phyloP scores from a whole-genome alignment of 2,329 filamentous ascomycete species.

The Albophoma yamanashiensis region DNA sequence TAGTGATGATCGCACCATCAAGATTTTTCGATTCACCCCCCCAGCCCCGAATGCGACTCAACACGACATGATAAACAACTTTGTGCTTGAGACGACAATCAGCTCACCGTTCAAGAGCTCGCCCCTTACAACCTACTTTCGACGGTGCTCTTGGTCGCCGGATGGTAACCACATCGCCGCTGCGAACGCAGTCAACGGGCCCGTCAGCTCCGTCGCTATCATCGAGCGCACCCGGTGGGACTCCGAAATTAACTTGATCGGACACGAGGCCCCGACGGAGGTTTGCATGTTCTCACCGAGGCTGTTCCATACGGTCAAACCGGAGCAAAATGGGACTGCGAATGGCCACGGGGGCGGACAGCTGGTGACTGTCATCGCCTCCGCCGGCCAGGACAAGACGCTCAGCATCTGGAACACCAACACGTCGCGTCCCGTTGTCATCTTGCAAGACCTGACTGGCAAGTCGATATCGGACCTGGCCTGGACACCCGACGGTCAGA shows the following conservation, averaged over 20 bases:
- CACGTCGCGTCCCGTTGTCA: slow-evolving; percentile 80
- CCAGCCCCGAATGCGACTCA: slow-evolving; percentile 84
- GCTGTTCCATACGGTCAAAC: slow-evolving; percentile 68
- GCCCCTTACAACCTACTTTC: slow-evolving; percentile 92
- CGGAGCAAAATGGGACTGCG: slow-evolving; percentile 38
- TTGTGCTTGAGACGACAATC: slow-evolving; percentile 88
- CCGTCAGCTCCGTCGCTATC: slow-evolving; percentile 93
- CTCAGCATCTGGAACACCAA: slow-evolving; percentile 97
- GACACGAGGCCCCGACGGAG: slow-evolving; percentile 92
- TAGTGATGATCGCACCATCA: slow-evolving; percentile 92
- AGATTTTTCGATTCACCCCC: slow-evolving; percentile 90
- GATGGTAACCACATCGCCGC: slow-evolving; percentile 96
- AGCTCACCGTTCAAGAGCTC: slow-evolving; percentile 79
- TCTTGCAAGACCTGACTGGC: slow-evolving; percentile 75
- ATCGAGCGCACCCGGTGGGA: slow-evolving; percentile 90
- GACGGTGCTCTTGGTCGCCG: slow-evolving; percentile 93
- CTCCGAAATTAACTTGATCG: slow-evolving; percentile 92
- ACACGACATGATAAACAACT: slow-evolving; percentile 95
- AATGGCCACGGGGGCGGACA: slow-evolving; percentile 28
- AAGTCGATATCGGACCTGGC: slow-evolving; percentile 93
- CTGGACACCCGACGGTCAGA: slow-evolving; percentile 88
- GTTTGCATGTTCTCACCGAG: slow-evolving; percentile 95
- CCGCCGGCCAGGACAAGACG: slow-evolving; percentile 92
- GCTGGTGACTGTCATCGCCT: slow-evolving; percentile 87
- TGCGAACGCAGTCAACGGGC: slow-evolving; percentile 92